Conservation (phyloP, 1,284 basidiomycete species). For the Sporisorium sorghi region DNA sequence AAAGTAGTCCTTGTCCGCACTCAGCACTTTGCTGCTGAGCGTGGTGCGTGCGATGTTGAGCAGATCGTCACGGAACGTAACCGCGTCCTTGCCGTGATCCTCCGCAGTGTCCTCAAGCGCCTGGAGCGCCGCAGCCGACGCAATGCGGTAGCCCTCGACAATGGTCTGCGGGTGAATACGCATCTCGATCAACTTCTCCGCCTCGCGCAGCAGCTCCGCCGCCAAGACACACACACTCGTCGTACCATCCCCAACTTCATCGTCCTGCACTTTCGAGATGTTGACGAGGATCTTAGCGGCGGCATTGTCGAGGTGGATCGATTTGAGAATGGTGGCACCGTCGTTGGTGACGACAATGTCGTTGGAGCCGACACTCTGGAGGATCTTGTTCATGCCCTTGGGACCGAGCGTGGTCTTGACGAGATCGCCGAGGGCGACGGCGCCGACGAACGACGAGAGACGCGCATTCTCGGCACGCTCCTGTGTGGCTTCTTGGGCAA, state of each 20-base stretch:
- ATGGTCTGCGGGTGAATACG: constrained; percentile 99
- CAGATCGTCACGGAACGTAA: constrained; percentile 85
- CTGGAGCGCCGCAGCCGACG: constrained; percentile 83
- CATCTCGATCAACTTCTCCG: constrained; percentile 87
- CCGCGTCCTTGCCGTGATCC: constrained; percentile 81
- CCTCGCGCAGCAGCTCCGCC: constrained; percentile 90
- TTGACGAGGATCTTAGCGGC: constrained; percentile 99
- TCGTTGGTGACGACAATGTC: constrained; percentile 98
- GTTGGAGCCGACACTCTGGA: constrained; percentile 89
- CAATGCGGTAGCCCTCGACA: constrained; percentile 96
- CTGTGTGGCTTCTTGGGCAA: constrained; percentile 80
- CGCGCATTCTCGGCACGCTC: constrained; percentile 98
- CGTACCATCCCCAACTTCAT: constrained; percentile 98
- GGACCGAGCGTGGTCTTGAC: constrained; percentile 98
- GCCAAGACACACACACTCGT: constrained; percentile 94
- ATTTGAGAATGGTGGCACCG: constrained; percentile 96
- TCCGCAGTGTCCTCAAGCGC: constrained; percentile 84
- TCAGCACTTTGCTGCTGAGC: constrained; percentile 92
- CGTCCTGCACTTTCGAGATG: constrained; percentile 99
- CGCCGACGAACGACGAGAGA: constrained; percentile 96
- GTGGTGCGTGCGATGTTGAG: constrained; percentile 98
- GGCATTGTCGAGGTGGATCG: constrained; percentile 96
- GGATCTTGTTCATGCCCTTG: constrained; percentile 94
- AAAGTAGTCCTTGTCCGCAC: constrained; percentile 98
- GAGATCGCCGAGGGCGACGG: constrained; percentile 93